These are phyloP conservation scores for Penicillium flavigenum DNA, from an alignment of 495 filamentous ascomycete species.

Conservation along the genomic window DNA sequence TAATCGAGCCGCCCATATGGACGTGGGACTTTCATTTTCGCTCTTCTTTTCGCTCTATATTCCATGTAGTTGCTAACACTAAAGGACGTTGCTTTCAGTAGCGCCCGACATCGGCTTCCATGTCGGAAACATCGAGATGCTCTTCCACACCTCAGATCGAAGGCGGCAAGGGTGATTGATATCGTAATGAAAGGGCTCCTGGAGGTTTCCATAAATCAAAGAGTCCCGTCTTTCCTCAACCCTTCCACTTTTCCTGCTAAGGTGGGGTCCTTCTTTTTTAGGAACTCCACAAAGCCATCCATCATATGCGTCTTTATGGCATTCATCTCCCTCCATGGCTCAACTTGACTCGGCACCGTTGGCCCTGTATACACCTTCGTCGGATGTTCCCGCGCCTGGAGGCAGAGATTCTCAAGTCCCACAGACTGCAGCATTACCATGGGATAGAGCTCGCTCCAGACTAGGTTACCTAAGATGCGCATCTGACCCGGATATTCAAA, in stretches of 20 bases:
- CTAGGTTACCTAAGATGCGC: constrained; percentile 18
- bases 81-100: neutral
- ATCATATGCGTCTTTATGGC: neutral
- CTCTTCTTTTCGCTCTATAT: neutral
- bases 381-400: constrained; percentile 18
- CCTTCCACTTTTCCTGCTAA: neutral
- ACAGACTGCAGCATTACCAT: neutral
- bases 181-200: too few species aligned
- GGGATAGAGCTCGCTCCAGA: constrained; percentile 26
- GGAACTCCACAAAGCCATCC: constrained; percentile 5
- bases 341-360: constrained; percentile 16
- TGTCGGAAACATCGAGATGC: too few species aligned
- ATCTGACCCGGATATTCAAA: constrained; percentile 15
- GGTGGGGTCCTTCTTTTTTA: constrained; percentile 1
- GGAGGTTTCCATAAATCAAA: neutral
- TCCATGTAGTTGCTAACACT: neutral
- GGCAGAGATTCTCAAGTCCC: constrained; percentile 17
- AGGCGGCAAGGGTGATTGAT: too few species aligned
- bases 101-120: too few species aligned
- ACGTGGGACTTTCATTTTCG: neutral
- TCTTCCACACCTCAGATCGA: too few species aligned
- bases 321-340: constrained; percentile 22
- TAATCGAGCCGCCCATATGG: neutral
- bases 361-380: constrained; percentile 22
- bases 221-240: neutral